phyloP scores from a whole-genome alignment of 1,284 basidiomycete genomes.

The Paramarasmius palmivorus region DNA sequence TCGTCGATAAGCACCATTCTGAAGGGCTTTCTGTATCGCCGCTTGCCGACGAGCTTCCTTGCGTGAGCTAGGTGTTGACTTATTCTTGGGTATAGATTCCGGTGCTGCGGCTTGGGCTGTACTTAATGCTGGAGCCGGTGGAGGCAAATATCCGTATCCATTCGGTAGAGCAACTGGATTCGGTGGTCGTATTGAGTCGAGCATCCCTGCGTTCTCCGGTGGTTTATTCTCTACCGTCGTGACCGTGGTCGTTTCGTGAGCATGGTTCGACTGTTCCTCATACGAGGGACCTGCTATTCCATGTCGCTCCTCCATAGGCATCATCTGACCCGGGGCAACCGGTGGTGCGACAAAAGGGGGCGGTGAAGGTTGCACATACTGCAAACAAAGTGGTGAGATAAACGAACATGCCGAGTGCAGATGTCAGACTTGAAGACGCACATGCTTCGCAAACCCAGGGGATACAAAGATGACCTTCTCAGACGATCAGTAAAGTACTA shows the following conservation, averaged over 20 bases:
- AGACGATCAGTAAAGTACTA: background rate
- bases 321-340: background rate
- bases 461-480: constrained; percentile 62
- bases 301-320: constrained; percentile 14
- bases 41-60: background rate
- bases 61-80: too few relatives aligned
- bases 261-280: constrained; percentile 25
- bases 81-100: too few relatives aligned
- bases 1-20: constrained; percentile 25
- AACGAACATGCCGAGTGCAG: background rate
- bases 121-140: too few relatives aligned
- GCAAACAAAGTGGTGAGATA: background rate
- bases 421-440: constrained; percentile 32
- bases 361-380: constrained; percentile 31
- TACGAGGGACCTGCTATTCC: constrained; percentile 44
- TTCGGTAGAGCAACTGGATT: constrained; percentile 7
- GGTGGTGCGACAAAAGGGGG: constrained; percentile 10
- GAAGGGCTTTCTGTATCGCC: constrained; percentile 2
- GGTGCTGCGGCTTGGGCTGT: too few relatives aligned
- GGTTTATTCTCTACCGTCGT: too few relatives aligned
- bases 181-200: constrained; percentile 13
- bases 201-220: background rate
- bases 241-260: background rate
- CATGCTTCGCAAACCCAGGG: constrained; percentile 71
- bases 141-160: too few relatives aligned